These are phyloP conservation scores for Blastobotrys petasosporus DNA, from an alignment of 1,139 yeast genomes.

Conservation along the genomic window DNA sequence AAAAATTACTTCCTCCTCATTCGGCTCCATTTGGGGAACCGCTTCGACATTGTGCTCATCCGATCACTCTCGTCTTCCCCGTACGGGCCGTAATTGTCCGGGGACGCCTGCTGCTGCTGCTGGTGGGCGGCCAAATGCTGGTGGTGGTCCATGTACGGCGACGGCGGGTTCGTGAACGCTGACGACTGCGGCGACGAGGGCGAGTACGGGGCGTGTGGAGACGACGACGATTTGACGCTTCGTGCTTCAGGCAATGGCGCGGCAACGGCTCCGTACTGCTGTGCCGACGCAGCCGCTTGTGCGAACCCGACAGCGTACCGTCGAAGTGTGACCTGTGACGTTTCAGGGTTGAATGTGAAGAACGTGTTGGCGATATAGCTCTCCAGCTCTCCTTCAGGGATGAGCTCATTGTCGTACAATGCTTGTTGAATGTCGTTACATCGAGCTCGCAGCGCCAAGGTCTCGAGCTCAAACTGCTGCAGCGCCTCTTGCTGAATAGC, in stretches of 20 bases:
- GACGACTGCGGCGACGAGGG: neutral
- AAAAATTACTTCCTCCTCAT: no score
- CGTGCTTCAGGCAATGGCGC: neutral
- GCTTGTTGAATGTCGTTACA: constrained; percentile 8
- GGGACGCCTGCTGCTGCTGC: neutral
- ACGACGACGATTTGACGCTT: neutral
- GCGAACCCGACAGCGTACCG: constrained; percentile 11
- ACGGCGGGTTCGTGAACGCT: neutral
- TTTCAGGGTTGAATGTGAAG: constrained; percentile 13
- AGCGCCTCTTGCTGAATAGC: constrained; percentile 14
- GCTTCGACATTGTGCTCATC: constrained; percentile 1
- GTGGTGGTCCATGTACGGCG: neutral
- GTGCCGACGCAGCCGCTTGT: constrained; percentile 8
- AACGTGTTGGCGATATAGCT: constrained; percentile 13
- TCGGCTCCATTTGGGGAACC: constrained; percentile 7
- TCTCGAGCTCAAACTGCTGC: constrained; percentile 10
- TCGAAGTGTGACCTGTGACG: constrained; percentile 12
- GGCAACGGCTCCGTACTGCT: neutral
- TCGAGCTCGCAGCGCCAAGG: constrained; percentile 3
- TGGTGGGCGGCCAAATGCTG: neutral
- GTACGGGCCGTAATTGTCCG: neutral
- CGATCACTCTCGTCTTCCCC: constrained; percentile 7
- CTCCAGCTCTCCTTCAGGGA: constrained; percentile 11
- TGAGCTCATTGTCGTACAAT: constrained; percentile 13
- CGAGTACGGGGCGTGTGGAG: neutral